Conservation (phyloP, 2,329 filamentous ascomycete species). For the Peltaster fructicola region DNA sequence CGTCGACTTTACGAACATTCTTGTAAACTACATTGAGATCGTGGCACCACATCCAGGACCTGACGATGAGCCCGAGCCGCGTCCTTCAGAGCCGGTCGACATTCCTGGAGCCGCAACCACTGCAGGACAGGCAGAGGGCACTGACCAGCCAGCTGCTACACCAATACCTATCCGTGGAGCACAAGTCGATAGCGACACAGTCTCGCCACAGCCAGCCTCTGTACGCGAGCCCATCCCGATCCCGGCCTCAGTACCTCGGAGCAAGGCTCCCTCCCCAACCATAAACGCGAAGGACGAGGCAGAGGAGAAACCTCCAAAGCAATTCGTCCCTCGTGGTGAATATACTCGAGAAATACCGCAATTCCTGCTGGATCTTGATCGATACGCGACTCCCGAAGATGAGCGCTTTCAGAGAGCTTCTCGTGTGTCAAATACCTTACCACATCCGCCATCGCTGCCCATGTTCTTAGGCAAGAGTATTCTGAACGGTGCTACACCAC, state of each 20-base stretch:
- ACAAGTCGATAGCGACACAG: slow-evolving; percentile 10
- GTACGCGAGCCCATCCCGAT: neutral
- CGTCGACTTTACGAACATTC: slow-evolving; percentile 92
- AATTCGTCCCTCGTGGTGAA: slow-evolving; percentile 29
- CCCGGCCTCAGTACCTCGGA: neutral
- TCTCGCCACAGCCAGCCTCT: neutral
- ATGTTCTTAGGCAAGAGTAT: slow-evolving; percentile 90
- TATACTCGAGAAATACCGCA: slow-evolving; percentile 64
- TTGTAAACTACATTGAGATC: slow-evolving; percentile 97
- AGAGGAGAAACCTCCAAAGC: slow-evolving; percentile 7
- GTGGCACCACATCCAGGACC: slow-evolving; percentile 12
- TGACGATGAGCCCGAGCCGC: no score
- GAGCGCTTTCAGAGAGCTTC: slow-evolving; percentile 56
- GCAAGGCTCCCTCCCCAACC: neutral
- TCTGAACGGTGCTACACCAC: slow-evolving; percentile 71
- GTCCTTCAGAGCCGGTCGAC: slow-evolving; percentile 14
- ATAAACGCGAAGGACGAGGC: slow-evolving; percentile 1
- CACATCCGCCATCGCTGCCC: slow-evolving; percentile 68
- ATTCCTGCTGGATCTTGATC: slow-evolving; percentile 75
- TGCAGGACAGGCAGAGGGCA: slow-evolving; percentile 5
- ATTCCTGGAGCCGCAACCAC: slow-evolving; percentile 11
- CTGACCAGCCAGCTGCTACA: slow-evolving; percentile 22
- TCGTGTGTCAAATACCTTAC: slow-evolving; percentile 58
- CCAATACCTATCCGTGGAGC: slow-evolving; percentile 34
- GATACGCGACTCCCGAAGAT: slow-evolving; percentile 40